Base-by-base conservation (phyloP, 179 eudicot genomes). In the Silene noctiflora region DNA sequence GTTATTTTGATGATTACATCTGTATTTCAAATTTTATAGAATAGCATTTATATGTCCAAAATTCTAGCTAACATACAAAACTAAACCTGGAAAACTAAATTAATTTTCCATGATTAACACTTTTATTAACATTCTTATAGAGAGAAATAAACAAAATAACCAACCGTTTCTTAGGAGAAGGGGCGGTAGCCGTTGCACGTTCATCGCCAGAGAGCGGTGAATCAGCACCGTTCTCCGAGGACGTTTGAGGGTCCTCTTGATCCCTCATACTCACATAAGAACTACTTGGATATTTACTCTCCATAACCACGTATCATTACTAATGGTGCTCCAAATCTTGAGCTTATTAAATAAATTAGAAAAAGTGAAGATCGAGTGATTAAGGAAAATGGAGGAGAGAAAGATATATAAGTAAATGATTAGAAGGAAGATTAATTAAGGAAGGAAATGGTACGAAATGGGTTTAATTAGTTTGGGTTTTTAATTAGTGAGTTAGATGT, bases 221-320 rank as follows among this genome's bases (percentile, higher is more conserved):
- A 44, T 79, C 82, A 27, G 69, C 44, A 0, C 59, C 82, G 5
- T 79, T 79, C 35, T 82, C 82, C 35, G 82, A 82, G 3, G 85
- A 82, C 51, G 75, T 79, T n/a, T 82, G 82, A 7, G 85, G 85
- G 29, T 76, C 82, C 19, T 78, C 85, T 5, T 75, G 79, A 10
- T 82, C 74, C 10, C 8, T 65, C 20, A 46, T 71, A 14, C 67
- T 68, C 13, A 68, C 19, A 35, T 63, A 61, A 9, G 71, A 65
- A 29, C 76, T 67, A 9, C 42, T 60, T 35, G 75, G 53, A 35
- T 61, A 27, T 62, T 67, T 79, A 60, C 48, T 80, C n/a, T 79
- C 75, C 82, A 71, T 82, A 17, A 72, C 74, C 76, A 75, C 64
- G 58, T n/a, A 69, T 39, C 0, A 35, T 7, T 35, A 25, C n/a